These are phyloP conservation scores for Fusarium vanettenii DNA, from an alignment of 2,329 filamentous ascomycete genomes.

Conservation along the genomic window DNA sequence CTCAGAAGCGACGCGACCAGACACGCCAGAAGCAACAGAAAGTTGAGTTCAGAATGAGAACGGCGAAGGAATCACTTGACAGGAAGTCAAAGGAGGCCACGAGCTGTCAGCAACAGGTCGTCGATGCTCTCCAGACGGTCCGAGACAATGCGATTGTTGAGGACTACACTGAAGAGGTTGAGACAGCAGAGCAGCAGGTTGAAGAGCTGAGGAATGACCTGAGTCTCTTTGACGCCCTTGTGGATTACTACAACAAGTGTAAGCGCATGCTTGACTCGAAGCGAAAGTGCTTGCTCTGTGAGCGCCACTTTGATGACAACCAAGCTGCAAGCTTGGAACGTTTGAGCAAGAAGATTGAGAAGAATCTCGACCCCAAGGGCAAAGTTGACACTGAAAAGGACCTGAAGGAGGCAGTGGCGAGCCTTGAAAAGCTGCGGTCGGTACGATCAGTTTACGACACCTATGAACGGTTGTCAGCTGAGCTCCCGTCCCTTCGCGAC, in stretches of 20 bases:
- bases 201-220: slow-evolving; percentile 73
- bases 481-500: slow-evolving; percentile 76
- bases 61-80: slow-evolving; percentile 70
- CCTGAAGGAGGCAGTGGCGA: slow-evolving; percentile 61
- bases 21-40: slow-evolving; percentile 80
- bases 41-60: slow-evolving; percentile 78
- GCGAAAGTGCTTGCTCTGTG: slow-evolving; percentile 82
- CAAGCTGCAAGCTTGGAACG: slow-evolving; percentile 67
- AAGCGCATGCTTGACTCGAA: slow-evolving; percentile 73
- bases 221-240: slow-evolving; percentile 75
- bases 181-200: slow-evolving; percentile 65
- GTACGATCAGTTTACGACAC: slow-evolving; percentile 78
- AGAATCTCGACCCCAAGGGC: slow-evolving; percentile 70
- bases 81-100: slow-evolving; percentile 72
- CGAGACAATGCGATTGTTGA: slow-evolving; percentile 62
- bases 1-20: slow-evolving; percentile 77
- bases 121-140: slow-evolving; percentile 59
- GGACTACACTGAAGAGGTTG: slow-evolving; percentile 64
- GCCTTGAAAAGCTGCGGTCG: slow-evolving; percentile 69
- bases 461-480: slow-evolving; percentile 75
- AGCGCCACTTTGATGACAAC: slow-evolving; percentile 73
- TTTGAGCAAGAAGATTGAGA: slow-evolving; percentile 75
- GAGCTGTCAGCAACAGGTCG: slow-evolving; percentile 68
- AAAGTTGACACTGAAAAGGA: slow-evolving; percentile 72
- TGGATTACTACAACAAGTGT: slow-evolving; percentile 78